phyloP scores from a whole-genome alignment of 2,329 filamentous ascomycete species.

The Thelonectria rubi region DNA sequence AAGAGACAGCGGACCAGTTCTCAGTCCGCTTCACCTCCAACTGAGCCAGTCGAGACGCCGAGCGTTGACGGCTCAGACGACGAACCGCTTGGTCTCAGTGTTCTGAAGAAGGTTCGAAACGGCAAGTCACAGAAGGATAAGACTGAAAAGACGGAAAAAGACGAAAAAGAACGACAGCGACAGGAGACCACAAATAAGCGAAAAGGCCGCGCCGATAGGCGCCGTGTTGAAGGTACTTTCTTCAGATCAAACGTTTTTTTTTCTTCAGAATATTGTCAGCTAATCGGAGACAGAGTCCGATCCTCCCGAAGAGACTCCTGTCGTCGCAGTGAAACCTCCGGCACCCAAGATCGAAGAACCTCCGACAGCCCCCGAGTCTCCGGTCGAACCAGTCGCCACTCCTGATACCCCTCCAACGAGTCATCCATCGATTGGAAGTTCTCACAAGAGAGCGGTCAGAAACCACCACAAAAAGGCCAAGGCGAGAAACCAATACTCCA shows the following conservation, averaged over 20 bases:
- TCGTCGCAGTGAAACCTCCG: constrained; percentile 44
- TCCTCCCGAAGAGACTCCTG: constrained; percentile 72
- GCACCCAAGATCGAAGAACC: constrained; percentile 46
- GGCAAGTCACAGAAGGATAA: constrained; percentile 69
- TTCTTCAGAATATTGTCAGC: background rate
- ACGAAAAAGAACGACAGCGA: constrained; percentile 78
- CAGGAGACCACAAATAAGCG: constrained; percentile 81
- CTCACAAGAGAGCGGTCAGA: constrained; percentile 67
- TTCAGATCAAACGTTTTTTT: background rate
- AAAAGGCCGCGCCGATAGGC: constrained; percentile 82
- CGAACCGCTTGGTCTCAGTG: constrained; percentile 62
- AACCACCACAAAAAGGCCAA: constrained; percentile 72
- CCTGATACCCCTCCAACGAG: constrained; percentile 56
- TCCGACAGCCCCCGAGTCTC: constrained; percentile 41
- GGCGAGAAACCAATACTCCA: constrained; percentile 84
- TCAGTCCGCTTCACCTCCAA: constrained; percentile 70
- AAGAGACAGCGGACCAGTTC: constrained; percentile 89
- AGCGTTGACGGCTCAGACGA: constrained; percentile 76
- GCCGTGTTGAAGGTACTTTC: constrained; percentile 77
- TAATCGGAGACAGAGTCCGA: constrained; percentile 68
- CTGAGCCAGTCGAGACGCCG: constrained; percentile 56
- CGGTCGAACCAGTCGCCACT: constrained; percentile 41
- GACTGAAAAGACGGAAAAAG: constrained; percentile 69
- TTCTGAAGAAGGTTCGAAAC: constrained; percentile 68
- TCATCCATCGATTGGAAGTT: constrained; percentile 55